Evolutionary conservation across 495 filamentous ascomycete genomes (phyloP), one percentile per base, ranked within the genome.

Genomic region (Darksidea phi): DNA sequence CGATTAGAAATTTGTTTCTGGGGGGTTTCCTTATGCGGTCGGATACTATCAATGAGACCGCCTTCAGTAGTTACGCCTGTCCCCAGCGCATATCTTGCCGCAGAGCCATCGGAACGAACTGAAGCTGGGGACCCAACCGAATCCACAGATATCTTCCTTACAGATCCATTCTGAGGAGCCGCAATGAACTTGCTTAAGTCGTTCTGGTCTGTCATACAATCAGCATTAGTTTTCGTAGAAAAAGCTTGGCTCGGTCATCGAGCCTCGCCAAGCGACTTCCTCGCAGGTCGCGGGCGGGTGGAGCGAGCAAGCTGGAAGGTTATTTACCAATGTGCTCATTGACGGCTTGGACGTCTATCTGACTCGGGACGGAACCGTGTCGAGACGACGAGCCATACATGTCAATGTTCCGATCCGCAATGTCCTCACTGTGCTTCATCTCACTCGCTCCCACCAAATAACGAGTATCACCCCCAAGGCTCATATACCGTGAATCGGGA

Each of bases 361-460:
- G 34, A 21, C 52, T 57, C 36, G 66, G 71, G 72, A 70, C 59
- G 67, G 71, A 46, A 69, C 70, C 48, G 71, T 48, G 37, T 24
- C 38, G 43, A 49, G 55, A 58, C 3, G 49, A 53, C 2, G 46
- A 13, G 34, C 48, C 15, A 18, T 12, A 59, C n/a, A 13, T 13
- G 5, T 17, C 50, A 6, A 68, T 61, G 50, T 72, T 72, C 17
- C 67, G 64, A 43, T 70, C 57, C 6, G 70, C 70, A 5, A 72
- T 63, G 45, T 72, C 70, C 43, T 68, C 70, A 38, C 53, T 67
- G 55, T 66, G 56, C 23, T 37, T 57, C 8, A 34, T 12, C 18
- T 6, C 26, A 18, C 58, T 48, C 24, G 41, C 23, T 10, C 36
- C 48, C 10, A 11, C 32, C 42, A 48, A 51, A 37, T 53, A 36